Base-by-base conservation (phyloP, 345 rosid species). In the Pistacia atlantica region DNA sequence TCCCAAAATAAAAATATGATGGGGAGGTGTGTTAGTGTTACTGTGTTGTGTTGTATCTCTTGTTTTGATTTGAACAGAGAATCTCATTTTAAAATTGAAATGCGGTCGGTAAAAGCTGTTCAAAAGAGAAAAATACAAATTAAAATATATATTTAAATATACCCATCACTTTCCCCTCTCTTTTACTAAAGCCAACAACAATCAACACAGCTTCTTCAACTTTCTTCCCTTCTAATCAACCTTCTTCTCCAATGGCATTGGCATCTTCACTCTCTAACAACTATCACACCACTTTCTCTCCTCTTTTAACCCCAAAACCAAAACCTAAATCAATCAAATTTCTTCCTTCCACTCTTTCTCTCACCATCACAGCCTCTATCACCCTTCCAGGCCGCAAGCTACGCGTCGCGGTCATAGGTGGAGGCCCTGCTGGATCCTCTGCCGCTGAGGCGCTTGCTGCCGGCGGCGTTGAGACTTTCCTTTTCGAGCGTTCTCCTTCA, bases 401-500 rank as follows among this genome's bases (percentile, higher is more conserved):
- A 10, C 86, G 91, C 3, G 89, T 77, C n/a, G 89, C 90, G 10
- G 90, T 89, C 31, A 82, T 86, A 12, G 93, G 90, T 0, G 91
- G 91, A 14, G 91, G 95, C 10, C 95, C 91, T 0, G 89, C 89
- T 3, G 93, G 93, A 1, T 84, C 93, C 58, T 86, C 90, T 45
- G 88, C 91, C 38, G 93, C 91, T 11, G 91, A 91, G 73, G 76
- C 86, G 2, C 83, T 89, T 0, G 88, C 88, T 8, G 71, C 87
- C 1, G 90, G 87, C 5, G 90, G 93, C 48, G 72, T 91, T 69
- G 90, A 89, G 81, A 89, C 93, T 10, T 91, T 86, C 80, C 90
- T 89, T 76, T 87, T 91, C 78, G 95, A 91, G 58, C 86, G 93
- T 8, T 85, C 79, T 80, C 84, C 92, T 11, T 76, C 86, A 35